phyloP scores from a whole-genome alignment of 257 asterid genomes.

The Nicotiana undulata region DNA sequence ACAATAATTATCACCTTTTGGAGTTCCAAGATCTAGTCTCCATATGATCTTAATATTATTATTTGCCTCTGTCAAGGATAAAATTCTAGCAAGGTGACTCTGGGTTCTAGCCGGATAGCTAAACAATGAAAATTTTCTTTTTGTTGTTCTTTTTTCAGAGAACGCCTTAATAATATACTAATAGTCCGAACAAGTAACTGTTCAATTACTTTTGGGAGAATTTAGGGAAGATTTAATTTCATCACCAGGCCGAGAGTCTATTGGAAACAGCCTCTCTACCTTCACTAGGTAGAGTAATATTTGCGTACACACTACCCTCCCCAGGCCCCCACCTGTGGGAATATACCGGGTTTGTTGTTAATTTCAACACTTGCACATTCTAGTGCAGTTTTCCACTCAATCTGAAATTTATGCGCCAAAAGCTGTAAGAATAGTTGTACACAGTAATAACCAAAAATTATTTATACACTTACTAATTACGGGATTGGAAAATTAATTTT shows the following conservation, averaged over 20 bases:
- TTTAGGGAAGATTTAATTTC: not conserved
- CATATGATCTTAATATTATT: not conserved
- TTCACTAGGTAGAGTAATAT: too few species aligned
- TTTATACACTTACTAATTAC: too few species aligned
- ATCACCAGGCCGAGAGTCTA: too few species aligned
- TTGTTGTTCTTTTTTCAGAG: not conserved
- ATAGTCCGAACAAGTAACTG: not conserved
- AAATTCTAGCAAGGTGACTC: not conserved
- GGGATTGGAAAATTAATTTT: too few species aligned
- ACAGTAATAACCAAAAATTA: not conserved
- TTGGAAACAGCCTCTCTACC: too few species aligned
- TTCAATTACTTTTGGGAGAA: not conserved
- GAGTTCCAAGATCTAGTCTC: not conserved
- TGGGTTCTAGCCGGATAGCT: not conserved
- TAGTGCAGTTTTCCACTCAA: not conserved
- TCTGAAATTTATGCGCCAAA: not conserved
- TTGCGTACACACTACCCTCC: too few species aligned
- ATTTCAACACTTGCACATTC: not conserved
- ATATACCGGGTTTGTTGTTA: too few species aligned
- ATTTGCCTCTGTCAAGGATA: not conserved
- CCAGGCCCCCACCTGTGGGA: too few species aligned
- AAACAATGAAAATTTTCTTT: not conserved
- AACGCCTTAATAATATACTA: not conserved
- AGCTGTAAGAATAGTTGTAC: not conserved
- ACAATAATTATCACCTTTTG: not conserved